Conservation (phyloP, 2,329 filamentous ascomycete species). For the Rachicladosporium sp. region DNA sequence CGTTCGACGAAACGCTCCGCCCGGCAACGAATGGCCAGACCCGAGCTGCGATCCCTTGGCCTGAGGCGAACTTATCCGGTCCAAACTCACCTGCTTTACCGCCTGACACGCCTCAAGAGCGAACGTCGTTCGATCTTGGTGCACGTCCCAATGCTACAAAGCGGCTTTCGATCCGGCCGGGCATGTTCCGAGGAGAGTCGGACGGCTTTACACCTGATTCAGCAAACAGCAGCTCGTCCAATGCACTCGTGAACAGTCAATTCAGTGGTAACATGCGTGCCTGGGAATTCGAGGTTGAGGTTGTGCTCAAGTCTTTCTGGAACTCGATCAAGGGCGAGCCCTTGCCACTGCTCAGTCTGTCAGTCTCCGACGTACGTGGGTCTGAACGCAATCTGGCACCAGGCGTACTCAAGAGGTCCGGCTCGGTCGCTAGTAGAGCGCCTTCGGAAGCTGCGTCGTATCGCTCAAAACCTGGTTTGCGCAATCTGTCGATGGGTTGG, state of each 20-base stretch:
- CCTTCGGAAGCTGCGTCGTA: constrained; percentile 70
- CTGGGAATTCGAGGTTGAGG: constrained; percentile 83
- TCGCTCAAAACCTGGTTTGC: constrained; percentile 54
- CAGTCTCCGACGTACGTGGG: constrained; percentile 4
- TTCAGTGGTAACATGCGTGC: constrained; percentile 63
- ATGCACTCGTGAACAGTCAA: constrained; percentile 63
- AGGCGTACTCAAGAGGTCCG: constrained; percentile 57
- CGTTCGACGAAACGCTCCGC: constrained; percentile 38
- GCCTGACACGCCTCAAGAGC: constrained; percentile 11
- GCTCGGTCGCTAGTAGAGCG: constrained; percentile 84
- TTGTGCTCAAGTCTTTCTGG: constrained; percentile 83
- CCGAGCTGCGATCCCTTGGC: constrained; percentile 21
- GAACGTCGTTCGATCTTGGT: constrained; percentile 19
- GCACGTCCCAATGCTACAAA: constrained; percentile 21
- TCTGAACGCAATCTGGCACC: constrained; percentile 39
- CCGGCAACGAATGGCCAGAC: constrained; percentile 8
- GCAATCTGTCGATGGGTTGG: constrained; percentile 58
- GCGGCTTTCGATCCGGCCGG: constrained; percentile 31
- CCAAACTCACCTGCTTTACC: constrained; percentile 2
- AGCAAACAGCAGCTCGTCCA: constrained; percentile 38
- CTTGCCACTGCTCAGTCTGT: constrained; percentile 59
- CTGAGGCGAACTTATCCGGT: constrained; percentile 13
- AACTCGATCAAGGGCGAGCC: constrained; percentile 74
- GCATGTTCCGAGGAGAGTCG: constrained; percentile 21
- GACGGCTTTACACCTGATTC: constrained; percentile 25